These are phyloP conservation scores for Populus deltoides DNA, from an alignment of 345 rosid species.

Conservation along the genomic window DNA sequence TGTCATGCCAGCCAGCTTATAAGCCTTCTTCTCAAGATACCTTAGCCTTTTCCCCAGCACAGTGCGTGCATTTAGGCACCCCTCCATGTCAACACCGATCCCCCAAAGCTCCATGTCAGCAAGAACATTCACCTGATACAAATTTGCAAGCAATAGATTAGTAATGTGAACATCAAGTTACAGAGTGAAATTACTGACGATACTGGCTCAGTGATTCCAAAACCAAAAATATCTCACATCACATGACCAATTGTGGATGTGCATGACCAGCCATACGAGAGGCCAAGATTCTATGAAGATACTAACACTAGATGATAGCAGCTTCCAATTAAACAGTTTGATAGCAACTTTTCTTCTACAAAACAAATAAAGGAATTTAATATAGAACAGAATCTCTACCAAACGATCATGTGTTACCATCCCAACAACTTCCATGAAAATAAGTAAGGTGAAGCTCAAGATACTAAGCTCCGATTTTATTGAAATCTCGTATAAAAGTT, in stretches of 20 bases:
- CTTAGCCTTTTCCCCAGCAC: slow-evolving; percentile 66
- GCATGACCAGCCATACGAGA: too few species aligned
- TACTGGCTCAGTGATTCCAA: not conserved
- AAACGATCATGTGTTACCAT: not conserved
- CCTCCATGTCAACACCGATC: slow-evolving; percentile 87
- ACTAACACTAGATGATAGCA: not conserved
- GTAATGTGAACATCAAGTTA: slow-evolving; percentile 10
- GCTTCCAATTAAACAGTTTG: not conserved
- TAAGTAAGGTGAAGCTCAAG: not conserved
- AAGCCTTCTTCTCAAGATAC: slow-evolving; percentile 78
- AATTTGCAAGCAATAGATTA: slow-evolving; percentile 14
- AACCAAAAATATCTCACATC: not conserved
- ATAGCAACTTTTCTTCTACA: not conserved
- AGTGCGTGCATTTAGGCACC: slow-evolving; percentile 69
- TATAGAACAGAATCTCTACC: not conserved
- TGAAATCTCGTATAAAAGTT: not conserved
- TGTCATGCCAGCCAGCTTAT: slow-evolving; percentile 72
- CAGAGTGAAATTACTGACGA: not conserved
- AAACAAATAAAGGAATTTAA: not conserved
- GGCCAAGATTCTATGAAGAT: too few species aligned
- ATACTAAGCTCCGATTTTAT: not conserved
- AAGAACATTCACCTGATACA: slow-evolving; percentile 71
- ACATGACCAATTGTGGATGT: not conserved
- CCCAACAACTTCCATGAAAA: not conserved
- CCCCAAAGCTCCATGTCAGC: slow-evolving; percentile 98